Percentiles rank a stretch among this genome's conserved stretches.
phyloP scores from a whole-genome alignment of 345 rosid species.

The Eucalyptus dawsonii region DNA sequence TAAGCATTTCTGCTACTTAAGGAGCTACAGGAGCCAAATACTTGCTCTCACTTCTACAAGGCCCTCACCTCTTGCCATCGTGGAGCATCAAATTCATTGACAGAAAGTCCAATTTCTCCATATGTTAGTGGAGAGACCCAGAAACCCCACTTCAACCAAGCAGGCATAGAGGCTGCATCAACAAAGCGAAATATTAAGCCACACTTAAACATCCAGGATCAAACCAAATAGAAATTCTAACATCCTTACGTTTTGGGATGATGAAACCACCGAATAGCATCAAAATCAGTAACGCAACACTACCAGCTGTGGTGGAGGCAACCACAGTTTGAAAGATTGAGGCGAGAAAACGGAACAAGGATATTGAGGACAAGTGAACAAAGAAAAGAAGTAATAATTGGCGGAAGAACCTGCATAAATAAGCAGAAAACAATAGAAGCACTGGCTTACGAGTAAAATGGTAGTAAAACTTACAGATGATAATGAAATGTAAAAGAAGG shows the following conservation, averaged over 20 bases:
- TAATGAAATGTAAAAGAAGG: neutral
- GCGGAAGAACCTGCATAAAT: slow-evolving; percentile 46
- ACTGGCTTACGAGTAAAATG: neutral
- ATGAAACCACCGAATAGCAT: slow-evolving; percentile 53
- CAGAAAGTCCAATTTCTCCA: slow-evolving; percentile 53
- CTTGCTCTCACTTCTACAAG: neutral
- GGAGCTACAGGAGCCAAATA: neutral
- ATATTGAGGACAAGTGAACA: slow-evolving; percentile 46
- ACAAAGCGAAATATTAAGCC: neutral
- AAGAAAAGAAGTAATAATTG: slow-evolving; percentile 46
- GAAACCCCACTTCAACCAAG: slow-evolving; percentile 69
- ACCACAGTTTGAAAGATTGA: slow-evolving; percentile 37
- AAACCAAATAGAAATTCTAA: neutral
- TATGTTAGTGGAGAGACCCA: slow-evolving; percentile 67
- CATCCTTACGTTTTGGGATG: slow-evolving; percentile 38
- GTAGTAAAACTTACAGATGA: neutral
- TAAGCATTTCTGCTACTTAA: neutral
- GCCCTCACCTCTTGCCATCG: slow-evolving; percentile 53
- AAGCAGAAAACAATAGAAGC: neutral
- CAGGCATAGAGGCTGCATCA: slow-evolving; percentile 57
- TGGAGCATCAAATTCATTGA: slow-evolving; percentile 67
- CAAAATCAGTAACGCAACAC: slow-evolving; percentile 21
- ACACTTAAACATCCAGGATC: neutral
- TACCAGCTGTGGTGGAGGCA: slow-evolving; percentile 37
- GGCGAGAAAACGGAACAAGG: slow-evolving; percentile 68